These are phyloP conservation scores for Fusarium transvaalense DNA, from an alignment of 2,329 filamentous ascomycete genomes.

Conservation along the genomic window DNA sequence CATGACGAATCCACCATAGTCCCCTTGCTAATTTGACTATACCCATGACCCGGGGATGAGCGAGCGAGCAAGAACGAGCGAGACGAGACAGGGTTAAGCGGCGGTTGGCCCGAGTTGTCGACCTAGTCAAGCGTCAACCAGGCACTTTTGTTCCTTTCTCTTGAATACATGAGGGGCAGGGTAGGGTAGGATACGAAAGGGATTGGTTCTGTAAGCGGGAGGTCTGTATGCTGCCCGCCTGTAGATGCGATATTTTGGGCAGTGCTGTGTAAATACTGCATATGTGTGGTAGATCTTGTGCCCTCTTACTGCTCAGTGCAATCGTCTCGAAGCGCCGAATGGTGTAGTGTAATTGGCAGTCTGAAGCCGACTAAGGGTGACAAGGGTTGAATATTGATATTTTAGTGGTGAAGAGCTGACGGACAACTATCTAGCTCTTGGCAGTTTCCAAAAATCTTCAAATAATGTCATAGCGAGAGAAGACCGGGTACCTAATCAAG, in stretches of 20 bases:
- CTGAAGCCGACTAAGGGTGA: constrained; percentile 8
- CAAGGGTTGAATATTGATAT: neutral
- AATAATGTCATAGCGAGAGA: constrained; percentile 1
- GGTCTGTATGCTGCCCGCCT: constrained; percentile 9
- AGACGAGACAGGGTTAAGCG: constrained; percentile 26
- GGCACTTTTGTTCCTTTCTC: constrained; percentile 11
- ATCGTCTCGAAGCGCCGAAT: constrained; percentile 21
- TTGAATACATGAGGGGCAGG: constrained; percentile 25
- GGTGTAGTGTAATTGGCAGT: constrained; percentile 19
- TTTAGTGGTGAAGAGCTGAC: constrained; percentile 15
- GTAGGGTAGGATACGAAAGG: constrained; percentile 14
- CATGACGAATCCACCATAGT: constrained; percentile 22
- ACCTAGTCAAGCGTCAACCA: neutral
- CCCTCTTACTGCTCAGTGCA: constrained; percentile 23
- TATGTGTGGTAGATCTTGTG: constrained; percentile 30
- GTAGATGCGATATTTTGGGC: constrained; percentile 11
- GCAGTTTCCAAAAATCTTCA: constrained; percentile 4
- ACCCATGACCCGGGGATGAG: constrained; percentile 35
- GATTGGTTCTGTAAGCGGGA: constrained; percentile 35
- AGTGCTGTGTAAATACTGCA: constrained; percentile 1
- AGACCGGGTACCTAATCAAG: neutral
- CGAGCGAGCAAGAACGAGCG: constrained; percentile 30
- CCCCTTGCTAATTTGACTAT: constrained; percentile 39
- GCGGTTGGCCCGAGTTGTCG: constrained; percentile 25
- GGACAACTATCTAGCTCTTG: constrained; percentile 3